Base-by-base conservation (phyloP, 768 basidiomycete species). In the Suillus variegatus region DNA sequence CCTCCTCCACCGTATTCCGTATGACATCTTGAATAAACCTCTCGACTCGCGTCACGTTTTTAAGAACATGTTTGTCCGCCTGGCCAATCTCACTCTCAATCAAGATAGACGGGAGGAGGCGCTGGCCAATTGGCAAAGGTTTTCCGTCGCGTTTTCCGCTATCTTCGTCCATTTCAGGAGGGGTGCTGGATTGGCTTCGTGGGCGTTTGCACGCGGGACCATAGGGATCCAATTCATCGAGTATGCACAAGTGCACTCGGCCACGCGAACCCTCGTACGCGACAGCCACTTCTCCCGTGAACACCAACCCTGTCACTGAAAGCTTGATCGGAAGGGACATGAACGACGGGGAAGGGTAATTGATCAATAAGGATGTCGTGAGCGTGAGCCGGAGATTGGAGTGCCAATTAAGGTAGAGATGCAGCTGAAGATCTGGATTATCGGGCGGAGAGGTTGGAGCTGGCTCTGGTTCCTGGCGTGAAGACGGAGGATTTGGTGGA, bases 81-180 rank as follows among this genome's bases (percentile, higher is more conserved):
- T 98, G 93, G 4, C 97, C 97, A 60, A 99, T 97, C 81, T 98
- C 96, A 72, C 93, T 95, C 78, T 99, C 97, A 76, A 99, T 96
- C 70, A 89, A 86, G 51, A 97, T 93, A 14, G 88, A 86, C 0
- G 94, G 94, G 25, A 99, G 80, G 16, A 99, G 78, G 36, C 95
- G 84, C 70, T 92, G 89, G 0, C 96, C 95, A 7, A 92, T 83
- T 1, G 93, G 91, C 14, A 92, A 79, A 35, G 88, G 89, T 71
- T 94, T 94, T 10, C 83, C 78, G 0, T 83, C 77, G 18, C 85
- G 80, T 47, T 76, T 76, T 44, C 80, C 79, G 7, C 74, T 77
- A 18, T 89, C 88, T n/a, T 89, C 88, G 51, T 90, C 87, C 1
- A 82, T 70, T 46, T 91, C 90, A 10, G 89, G 81, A 18, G 88